A percentile compares a stretch with the other conserved stretches of the same genome.
Evolutionary conservation across 345 rosid species (phyloP).

Genomic region (Camelina sativa): DNA sequence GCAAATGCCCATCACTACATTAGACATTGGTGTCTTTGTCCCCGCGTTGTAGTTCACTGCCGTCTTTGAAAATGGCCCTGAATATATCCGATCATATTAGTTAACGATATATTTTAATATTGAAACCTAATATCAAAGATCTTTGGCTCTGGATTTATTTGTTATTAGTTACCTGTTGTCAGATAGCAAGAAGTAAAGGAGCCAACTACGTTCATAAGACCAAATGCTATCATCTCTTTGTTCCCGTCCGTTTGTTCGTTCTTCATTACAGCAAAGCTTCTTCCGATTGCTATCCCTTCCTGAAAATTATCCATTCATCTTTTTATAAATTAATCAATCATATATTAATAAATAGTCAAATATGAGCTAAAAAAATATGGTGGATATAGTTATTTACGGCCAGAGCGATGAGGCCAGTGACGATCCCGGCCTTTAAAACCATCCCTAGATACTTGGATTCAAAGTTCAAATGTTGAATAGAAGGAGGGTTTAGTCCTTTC

Average conservation of each 20-base stretch:
- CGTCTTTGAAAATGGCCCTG: slow-evolving; percentile 95
- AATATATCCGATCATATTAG: neutral
- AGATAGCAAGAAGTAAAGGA: slow-evolving; percentile 93
- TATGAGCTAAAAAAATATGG: neutral
- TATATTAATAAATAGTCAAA: no score
- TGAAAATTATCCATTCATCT: slow-evolving; percentile 35
- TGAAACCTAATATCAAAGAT: neutral
- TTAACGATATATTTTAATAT: neutral
- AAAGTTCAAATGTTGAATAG: slow-evolving; percentile 61
- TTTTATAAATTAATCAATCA: no score
- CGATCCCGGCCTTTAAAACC: slow-evolving; percentile 62
- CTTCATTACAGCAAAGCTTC: slow-evolving; percentile 77
- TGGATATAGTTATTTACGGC: slow-evolving; percentile 56
- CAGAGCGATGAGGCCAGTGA: slow-evolving; percentile 72
- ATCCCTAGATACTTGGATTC: slow-evolving; percentile 57
- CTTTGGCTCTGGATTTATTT: neutral
- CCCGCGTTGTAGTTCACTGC: slow-evolving; percentile 93
- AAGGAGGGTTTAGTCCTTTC: slow-evolving; percentile 76
- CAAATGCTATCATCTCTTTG: slow-evolving; percentile 93
- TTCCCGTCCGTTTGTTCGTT: slow-evolving; percentile 91
- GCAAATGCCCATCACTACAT: slow-evolving; percentile 74
- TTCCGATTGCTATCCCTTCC: slow-evolving; percentile 94
- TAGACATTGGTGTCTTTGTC: slow-evolving; percentile 71
- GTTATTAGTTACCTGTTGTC: slow-evolving; percentile 65
- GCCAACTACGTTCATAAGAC: slow-evolving; percentile 84